These are phyloP conservation scores for Clarireedia paspali DNA, from an alignment of 2,329 filamentous ascomycete genomes.

Conservation along the genomic window DNA sequence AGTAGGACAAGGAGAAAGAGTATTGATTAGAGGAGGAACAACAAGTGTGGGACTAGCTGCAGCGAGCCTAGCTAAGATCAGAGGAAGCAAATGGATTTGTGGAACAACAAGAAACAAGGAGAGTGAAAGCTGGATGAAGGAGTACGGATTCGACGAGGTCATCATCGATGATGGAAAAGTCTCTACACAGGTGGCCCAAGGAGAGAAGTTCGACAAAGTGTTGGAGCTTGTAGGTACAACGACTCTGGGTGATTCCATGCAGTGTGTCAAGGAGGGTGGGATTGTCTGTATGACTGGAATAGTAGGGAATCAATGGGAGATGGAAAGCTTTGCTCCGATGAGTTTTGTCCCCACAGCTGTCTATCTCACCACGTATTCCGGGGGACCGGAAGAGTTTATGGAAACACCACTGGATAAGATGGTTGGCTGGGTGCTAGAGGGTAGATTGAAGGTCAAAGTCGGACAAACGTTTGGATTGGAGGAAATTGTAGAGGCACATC, in stretches of 20 bases:
- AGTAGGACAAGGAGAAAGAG: constrained; percentile 31
- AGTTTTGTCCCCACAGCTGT: constrained; percentile 33
- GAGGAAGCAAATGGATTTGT: constrained; percentile 28
- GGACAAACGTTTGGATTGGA: constrained; percentile 37
- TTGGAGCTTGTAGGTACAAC: constrained; percentile 39
- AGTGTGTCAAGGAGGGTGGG: constrained; percentile 32
- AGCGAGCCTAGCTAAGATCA: neutral
- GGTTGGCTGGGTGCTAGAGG: constrained; percentile 31
- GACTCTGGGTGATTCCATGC: constrained; percentile 37
- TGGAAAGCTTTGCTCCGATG: constrained; percentile 35
- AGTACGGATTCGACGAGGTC: constrained; percentile 35
- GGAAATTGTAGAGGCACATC: constrained; percentile 39
- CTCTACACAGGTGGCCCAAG: constrained; percentile 27
- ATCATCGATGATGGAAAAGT: constrained; percentile 37
- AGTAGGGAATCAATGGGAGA: constrained; percentile 35
- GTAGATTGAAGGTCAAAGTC: constrained; percentile 34
- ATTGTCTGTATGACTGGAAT: constrained; percentile 40
- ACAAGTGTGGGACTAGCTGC: neutral
- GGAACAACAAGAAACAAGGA: constrained; percentile 34
- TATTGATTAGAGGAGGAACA: neutral
- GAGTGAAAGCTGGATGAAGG: constrained; percentile 32
- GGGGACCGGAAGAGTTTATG: constrained; percentile 34
- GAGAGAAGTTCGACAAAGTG: constrained; percentile 36
- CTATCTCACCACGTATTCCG: constrained; percentile 35
- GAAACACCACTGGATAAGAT: constrained; percentile 35